These are phyloP conservation scores for Cyclotella sp. DNA, from an alignment of 108 stramenopile species.

Conservation along the genomic window DNA sequence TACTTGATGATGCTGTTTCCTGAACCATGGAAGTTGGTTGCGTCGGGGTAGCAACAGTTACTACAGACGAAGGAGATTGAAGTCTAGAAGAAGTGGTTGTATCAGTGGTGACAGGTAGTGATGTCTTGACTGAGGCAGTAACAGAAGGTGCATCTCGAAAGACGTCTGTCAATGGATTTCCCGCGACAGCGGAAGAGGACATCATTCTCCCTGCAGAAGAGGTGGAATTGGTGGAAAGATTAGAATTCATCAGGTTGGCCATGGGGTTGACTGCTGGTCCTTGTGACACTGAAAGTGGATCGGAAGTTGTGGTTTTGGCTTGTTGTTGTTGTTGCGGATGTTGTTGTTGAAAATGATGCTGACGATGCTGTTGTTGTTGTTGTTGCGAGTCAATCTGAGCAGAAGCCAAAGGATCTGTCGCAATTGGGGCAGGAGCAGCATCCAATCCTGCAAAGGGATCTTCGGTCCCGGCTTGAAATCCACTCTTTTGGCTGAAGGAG, in stretches of 20 bases:
- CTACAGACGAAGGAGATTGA: conserved; percentile 1
- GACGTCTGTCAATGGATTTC: conserved; percentile 16
- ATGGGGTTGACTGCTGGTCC: not conserved
- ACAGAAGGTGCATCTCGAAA: conserved; percentile 15
- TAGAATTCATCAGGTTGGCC: not conserved
- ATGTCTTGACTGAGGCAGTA: not conserved
- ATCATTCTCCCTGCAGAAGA: conserved; percentile 4
- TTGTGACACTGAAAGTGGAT: not conserved
- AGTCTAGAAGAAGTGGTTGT: not conserved
- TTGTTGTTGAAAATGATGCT: not conserved
- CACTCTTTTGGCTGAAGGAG: conserved; percentile 25
- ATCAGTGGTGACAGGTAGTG: not conserved
- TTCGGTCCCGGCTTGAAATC: conserved; percentile 52
- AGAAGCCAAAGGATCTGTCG: conserved; percentile 4
- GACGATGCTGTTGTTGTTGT: conserved; percentile 12
- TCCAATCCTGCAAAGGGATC: conserved; percentile 90
- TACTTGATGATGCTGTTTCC: not conserved
- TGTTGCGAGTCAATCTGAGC: not conserved
- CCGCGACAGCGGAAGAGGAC: not conserved
- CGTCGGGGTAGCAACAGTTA: not conserved
- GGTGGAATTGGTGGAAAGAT: conserved; percentile 7
- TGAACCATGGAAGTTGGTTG: not conserved
- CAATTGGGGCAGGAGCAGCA: conserved; percentile 22
- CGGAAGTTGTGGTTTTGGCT: not conserved
- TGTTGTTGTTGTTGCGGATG: conserved; percentile 5